These are phyloP conservation scores for Calvatia gigantea DNA, from an alignment of 768 basidiomycete genomes.

Conservation along the genomic window DNA sequence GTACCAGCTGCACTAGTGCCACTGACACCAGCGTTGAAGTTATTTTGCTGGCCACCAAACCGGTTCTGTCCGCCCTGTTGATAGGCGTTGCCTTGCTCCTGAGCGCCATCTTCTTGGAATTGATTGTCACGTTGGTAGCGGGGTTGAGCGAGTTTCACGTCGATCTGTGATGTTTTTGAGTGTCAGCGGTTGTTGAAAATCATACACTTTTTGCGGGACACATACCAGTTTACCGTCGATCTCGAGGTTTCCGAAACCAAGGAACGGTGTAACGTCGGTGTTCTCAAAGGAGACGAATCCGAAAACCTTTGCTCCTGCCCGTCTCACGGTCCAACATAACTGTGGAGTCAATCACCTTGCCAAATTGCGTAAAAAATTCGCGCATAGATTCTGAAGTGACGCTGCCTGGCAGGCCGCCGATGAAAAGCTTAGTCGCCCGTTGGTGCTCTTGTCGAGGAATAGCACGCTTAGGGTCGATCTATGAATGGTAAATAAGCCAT, in stretches of 20 bases:
- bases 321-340: constrained; percentile 99
- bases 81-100: constrained; percentile 15
- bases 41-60: constrained; percentile 32
- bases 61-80: constrained; percentile 11
- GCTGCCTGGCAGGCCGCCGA: constrained; percentile 87
- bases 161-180: constrained; percentile 59
- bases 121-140: constrained; percentile 73
- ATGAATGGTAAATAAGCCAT: constrained; percentile 9
- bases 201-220: constrained; percentile 10
- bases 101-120: constrained; percentile 41
- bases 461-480: constrained; percentile 99
- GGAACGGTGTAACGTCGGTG: constrained; percentile 83
- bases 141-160: constrained; percentile 95
- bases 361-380: constrained; percentile 90
- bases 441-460: constrained; percentile 96
- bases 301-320: constrained; percentile 92
- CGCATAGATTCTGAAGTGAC: constrained; percentile 95
- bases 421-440: constrained; percentile 91
- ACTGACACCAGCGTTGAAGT: constrained; percentile 29
- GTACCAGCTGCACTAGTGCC: constrained; percentile 25
- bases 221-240: constrained; percentile 94
- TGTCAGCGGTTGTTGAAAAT: background rate
- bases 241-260: constrained; percentile 84
- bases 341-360: constrained; percentile 94
- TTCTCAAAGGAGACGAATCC: constrained; percentile 97